These are phyloP conservation scores for Eucalyptus viminalis DNA, from an alignment of 345 rosid genomes.

Conservation along the genomic window DNA sequence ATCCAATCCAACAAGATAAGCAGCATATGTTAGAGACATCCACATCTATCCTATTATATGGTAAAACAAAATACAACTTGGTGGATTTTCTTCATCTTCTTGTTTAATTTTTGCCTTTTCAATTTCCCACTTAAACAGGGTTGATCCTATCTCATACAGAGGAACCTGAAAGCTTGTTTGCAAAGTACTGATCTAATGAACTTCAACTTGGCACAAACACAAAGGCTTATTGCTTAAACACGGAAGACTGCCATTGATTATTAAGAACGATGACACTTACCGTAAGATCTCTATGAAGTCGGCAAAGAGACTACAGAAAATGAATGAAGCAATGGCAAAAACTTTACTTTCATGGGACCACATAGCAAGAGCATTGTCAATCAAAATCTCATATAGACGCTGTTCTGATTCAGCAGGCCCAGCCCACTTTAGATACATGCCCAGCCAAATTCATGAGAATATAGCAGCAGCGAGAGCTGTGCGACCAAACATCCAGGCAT, in stretches of 20 bases:
- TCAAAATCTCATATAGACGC: not conserved
- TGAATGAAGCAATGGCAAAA: not conserved
- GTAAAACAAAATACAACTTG: not conserved
- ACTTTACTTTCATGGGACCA: slow-evolving; percentile 5
- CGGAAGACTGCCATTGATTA: not conserved
- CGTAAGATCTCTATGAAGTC: not conserved
- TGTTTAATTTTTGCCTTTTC: not conserved
- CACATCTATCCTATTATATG: not conserved
- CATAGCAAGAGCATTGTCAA: not conserved
- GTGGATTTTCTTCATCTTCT: not conserved
- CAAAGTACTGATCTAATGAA: not conserved
- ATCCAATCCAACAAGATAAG: not conserved
- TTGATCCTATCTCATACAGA: not conserved
- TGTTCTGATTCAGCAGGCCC: not conserved
- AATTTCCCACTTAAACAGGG: not conserved
- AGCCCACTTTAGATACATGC: not conserved
- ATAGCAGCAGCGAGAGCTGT: not conserved
- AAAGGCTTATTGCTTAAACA: not conserved
- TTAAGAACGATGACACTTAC: not conserved
- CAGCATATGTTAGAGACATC: not conserved
- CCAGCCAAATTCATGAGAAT: not conserved
- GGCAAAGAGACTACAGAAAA: not conserved
- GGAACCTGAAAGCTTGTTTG: not conserved
- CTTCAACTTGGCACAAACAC: not conserved
- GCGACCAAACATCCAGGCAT: not conserved